phyloP scores from a whole-genome alignment of 768 basidiomycete species.

The Boletus coccyginus region DNA sequence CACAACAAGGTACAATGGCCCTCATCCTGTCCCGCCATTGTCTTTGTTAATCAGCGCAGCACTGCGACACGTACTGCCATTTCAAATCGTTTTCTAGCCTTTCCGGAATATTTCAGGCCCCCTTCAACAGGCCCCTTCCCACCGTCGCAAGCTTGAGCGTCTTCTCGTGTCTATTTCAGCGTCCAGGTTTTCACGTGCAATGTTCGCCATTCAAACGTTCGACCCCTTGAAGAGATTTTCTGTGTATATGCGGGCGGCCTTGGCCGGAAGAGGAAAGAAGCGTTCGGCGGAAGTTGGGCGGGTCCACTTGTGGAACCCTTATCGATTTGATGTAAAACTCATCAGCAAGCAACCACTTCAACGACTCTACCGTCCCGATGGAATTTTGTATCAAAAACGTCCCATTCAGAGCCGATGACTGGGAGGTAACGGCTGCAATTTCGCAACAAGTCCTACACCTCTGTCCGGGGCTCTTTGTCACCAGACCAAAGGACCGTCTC shows the following conservation, averaged over 20 bases:
- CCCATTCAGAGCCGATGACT: slow-evolving; percentile 41
- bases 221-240: too few species aligned
- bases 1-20: too few species aligned
- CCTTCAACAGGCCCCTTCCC: not conserved
- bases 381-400: slow-evolving; percentile 37
- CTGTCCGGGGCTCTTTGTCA: slow-evolving; percentile 28
- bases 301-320: not conserved
- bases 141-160: not conserved
- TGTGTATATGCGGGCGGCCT: not conserved
- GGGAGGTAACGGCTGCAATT: slow-evolving; percentile 56
- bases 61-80: too few species aligned
- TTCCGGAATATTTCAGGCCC: not conserved
- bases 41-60: too few species aligned
- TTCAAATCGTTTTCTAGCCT: not conserved
- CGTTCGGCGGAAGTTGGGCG: not conserved
- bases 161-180: not conserved
- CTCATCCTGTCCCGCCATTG: too few species aligned
- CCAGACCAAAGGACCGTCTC: slow-evolving; percentile 17
- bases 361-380: slow-evolving; percentile 25
- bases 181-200: not conserved
- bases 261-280: not conserved
- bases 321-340: not conserved
- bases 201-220: not conserved
- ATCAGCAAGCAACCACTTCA: not conserved
- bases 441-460: slow-evolving; percentile 50